A percentile compares a stretch with the other conserved stretches of the same genome.
Evolutionary conservation across 2,329 filamentous ascomycete species (phyloP).

Genomic region (Dothideomycetes sp.): DNA sequence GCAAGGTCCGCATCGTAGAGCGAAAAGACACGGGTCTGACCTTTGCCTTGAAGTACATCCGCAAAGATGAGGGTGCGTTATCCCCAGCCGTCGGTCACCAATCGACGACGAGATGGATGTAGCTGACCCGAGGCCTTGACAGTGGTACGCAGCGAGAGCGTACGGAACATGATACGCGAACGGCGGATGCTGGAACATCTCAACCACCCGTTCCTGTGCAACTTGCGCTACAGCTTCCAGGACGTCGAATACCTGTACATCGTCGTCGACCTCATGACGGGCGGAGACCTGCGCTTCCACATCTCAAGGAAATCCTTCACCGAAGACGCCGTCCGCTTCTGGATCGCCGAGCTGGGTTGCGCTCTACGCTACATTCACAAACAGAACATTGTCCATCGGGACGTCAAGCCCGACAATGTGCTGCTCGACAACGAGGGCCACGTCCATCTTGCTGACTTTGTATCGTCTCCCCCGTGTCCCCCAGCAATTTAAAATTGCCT

Average conservation of each 20-base stretch:
- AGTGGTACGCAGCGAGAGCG: conserved; percentile 96
- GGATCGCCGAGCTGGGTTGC: conserved; percentile 90
- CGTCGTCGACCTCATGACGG: conserved; percentile 96
- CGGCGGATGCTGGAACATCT: conserved; percentile 96
- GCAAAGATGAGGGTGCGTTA: conserved; percentile 85
- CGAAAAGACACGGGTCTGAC: conserved; percentile 88
- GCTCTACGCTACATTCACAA: conserved; percentile 78
- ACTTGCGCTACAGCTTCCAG: conserved; percentile 97
- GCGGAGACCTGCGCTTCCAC: conserved; percentile 92
- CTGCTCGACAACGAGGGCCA: conserved; percentile 82
- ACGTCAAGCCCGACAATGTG: conserved; percentile 89
- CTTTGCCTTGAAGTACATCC: conserved; percentile 95
- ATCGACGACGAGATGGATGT: neutral
- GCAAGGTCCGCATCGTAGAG: conserved; percentile 97
- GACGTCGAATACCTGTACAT: conserved; percentile 98
- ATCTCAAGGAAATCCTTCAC: conserved; percentile 97
- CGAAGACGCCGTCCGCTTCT: conserved; percentile 92
- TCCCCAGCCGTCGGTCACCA: neutral
- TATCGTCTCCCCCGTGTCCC: conserved; percentile 37
- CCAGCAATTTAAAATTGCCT: neutral
- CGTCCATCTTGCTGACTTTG: conserved; percentile 95
- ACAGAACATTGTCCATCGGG: conserved; percentile 82
- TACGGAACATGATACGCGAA: conserved; percentile 96
- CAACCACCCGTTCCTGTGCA: conserved; percentile 96
- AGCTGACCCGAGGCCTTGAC: conserved; percentile 23